Percentiles rank a stretch among this genome's conserved stretches.
These are phyloP conservation scores for cucumber (Cucumis sativus) DNA, from an alignment of 306 rosid species.

Conservation along the genomic window DNA sequence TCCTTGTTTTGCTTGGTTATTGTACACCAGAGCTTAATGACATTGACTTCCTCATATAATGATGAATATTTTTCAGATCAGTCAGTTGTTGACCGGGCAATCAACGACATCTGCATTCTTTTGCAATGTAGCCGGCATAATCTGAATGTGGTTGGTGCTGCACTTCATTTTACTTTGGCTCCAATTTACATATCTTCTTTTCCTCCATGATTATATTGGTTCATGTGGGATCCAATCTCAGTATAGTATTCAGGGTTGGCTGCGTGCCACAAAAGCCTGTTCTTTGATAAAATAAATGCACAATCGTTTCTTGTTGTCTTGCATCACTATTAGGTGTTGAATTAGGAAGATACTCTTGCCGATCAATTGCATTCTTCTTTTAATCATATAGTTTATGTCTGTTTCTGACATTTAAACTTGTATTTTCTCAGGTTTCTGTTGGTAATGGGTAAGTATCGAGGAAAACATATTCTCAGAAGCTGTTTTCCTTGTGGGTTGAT, in stretches of 20 bases:
- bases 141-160: conserved; percentile 62
- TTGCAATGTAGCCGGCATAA: conserved; percentile 91
- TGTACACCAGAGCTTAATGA: not conserved
- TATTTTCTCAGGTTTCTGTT: conserved; percentile 59
- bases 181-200: not conserved
- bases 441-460: conserved; percentile 61
- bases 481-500: not conserved
- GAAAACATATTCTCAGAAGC: too few relatives aligned
- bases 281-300: not conserved
- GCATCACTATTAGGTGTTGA: not conserved
- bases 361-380: not conserved
- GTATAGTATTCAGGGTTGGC: not conserved
- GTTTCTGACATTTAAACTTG: conserved; percentile 10
- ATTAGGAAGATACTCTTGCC: not conserved
- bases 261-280: not conserved
- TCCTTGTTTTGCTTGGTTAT: not conserved
- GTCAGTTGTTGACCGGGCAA: conserved; percentile 70
- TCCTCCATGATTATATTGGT: not conserved
- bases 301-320: not conserved
- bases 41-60: not conserved
- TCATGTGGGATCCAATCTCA: not conserved
- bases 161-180: not conserved
- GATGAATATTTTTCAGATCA: conserved; percentile 44
- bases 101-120: conserved; percentile 71
- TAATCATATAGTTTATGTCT: not conserved